These are phyloP conservation scores for Umbelopsis sp. DNA, from an alignment of 371 early-diverging fungal genomes.

Conservation along the genomic window DNA sequence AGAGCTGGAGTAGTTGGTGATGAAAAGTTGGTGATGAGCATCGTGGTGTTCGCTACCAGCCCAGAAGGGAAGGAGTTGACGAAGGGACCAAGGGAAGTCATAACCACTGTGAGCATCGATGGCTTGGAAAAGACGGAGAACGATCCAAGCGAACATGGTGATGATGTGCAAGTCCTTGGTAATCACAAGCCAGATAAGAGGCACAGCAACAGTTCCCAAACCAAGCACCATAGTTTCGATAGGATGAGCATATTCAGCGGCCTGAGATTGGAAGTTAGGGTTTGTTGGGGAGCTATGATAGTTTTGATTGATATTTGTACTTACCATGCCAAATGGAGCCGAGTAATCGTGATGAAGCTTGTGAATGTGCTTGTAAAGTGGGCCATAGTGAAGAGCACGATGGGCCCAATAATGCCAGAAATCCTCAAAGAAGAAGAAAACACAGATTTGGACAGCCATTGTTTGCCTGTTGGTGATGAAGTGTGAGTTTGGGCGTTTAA, in stretches of 20 bases:
- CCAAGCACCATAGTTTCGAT: constrained; percentile 78
- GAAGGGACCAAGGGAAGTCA: constrained; percentile 91
- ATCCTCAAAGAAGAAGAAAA: constrained; percentile 86
- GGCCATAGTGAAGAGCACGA: constrained; percentile 85
- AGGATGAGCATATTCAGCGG: constrained; percentile 89
- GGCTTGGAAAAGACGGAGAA: constrained; percentile 76
- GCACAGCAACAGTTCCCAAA: constrained; percentile 77
- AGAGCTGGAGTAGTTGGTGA: constrained; percentile 79
- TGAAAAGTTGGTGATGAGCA: constrained; percentile 82
- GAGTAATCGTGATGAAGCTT: constrained; percentile 93
- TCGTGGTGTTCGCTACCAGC: constrained; percentile 87
- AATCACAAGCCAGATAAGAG: constrained; percentile 63
- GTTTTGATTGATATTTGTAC: constrained; percentile 14
- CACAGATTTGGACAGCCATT: constrained; percentile 53
- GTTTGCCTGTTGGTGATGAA: constrained; percentile 25
- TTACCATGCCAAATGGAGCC: constrained; percentile 82
- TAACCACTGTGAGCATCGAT: constrained; percentile 95
- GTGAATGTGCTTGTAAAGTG: constrained; percentile 88
- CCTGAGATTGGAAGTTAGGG: constrained; percentile 15
- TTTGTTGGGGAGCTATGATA: neutral
- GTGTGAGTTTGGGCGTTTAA: neutral
- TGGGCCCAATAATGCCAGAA: constrained; percentile 84
- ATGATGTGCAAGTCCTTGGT: constrained; percentile 73
- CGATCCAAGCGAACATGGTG: constrained; percentile 82
- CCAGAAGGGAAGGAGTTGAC: constrained; percentile 79